Percentiles rank a stretch among this genome's conserved stretches.
These are phyloP conservation scores for Entomortierella chlamydospora DNA, from an alignment of 192 early-diverging fungal species.

Conservation along the genomic window DNA sequence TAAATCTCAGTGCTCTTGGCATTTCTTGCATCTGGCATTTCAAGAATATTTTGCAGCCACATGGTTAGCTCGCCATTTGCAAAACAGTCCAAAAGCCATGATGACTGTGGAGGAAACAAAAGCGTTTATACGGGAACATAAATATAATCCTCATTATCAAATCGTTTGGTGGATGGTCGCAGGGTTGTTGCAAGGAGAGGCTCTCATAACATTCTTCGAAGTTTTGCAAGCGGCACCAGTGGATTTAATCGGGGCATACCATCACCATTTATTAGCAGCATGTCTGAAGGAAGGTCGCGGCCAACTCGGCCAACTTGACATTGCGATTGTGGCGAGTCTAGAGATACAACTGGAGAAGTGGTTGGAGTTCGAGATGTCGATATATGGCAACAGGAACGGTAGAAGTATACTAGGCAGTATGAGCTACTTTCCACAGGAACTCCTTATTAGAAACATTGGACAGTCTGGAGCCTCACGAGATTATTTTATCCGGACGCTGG, in stretches of 20 bases:
- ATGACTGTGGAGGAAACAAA: slow-evolving; percentile 5
- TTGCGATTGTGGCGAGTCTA: neutral
- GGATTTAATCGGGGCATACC: slow-evolving; percentile 26
- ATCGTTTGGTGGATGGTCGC: slow-evolving; percentile 46
- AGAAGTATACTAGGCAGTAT: too few species aligned
- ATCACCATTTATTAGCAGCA: slow-evolving; percentile 21
- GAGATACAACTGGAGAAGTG: neutral
- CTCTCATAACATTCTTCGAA: slow-evolving; percentile 9
- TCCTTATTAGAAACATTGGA: too few species aligned
- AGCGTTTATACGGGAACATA: slow-evolving; percentile 11
- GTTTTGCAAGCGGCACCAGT: slow-evolving; percentile 14
- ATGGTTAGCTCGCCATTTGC: slow-evolving; percentile 15
- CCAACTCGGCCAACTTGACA: neutral
- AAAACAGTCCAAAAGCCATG: neutral
- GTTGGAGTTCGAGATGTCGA: neutral
- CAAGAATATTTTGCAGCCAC: slow-evolving; percentile 41
- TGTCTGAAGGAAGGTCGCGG: slow-evolving; percentile 16
- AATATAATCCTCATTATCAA: slow-evolving; percentile 29
- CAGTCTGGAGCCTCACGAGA: too few species aligned
- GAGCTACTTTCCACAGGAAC: too few species aligned
- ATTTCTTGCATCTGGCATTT: slow-evolving; percentile 30
- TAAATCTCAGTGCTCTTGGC: slow-evolving; percentile 5
- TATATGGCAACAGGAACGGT: too few species aligned
- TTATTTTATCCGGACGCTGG: too few species aligned
- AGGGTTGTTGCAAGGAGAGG: slow-evolving; percentile 15